Conservation (phyloP, 208 protist genomes). For the Leishmania guyanensis region DNA sequence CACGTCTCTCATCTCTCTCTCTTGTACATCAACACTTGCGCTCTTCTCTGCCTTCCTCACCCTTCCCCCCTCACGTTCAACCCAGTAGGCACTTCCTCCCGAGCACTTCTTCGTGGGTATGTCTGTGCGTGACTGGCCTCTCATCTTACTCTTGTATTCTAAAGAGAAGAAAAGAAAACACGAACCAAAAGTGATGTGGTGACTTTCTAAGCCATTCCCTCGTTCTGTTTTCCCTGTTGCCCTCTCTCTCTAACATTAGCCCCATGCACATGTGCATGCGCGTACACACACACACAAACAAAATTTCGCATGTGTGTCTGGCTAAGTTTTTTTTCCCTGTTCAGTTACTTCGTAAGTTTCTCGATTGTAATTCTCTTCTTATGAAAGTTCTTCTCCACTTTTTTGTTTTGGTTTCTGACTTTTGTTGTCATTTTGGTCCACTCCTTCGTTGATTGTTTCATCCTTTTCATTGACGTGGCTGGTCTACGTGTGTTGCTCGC, state of each 20-base stretch:
- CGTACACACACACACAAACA: neutral
- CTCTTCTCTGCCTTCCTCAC: neutral
- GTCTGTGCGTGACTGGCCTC: neutral
- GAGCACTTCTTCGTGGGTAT: neutral
- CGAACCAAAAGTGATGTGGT: neutral
- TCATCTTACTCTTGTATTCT: neutral
- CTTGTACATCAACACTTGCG: neutral
- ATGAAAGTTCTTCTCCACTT: neutral
- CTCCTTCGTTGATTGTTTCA: neutral
- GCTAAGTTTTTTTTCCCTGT: neutral
- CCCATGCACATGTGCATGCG: neutral
- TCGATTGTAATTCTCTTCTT: neutral
- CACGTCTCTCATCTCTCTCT: neutral
- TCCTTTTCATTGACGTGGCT: neutral
- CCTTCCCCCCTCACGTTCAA: neutral
- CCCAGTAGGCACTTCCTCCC: neutral
- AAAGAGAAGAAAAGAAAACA: conserved; percentile 1
- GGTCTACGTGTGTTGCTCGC: neutral
- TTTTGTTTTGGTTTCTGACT: neutral
- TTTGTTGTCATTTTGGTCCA: neutral
- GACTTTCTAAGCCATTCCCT: neutral
- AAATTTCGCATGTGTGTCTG: neutral
- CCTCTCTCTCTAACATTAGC: neutral
- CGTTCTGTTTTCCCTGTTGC: neutral
- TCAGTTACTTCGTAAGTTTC: neutral